Conservation (phyloP, 1,139 yeast species). For the Kodamaea anthophila region DNA sequence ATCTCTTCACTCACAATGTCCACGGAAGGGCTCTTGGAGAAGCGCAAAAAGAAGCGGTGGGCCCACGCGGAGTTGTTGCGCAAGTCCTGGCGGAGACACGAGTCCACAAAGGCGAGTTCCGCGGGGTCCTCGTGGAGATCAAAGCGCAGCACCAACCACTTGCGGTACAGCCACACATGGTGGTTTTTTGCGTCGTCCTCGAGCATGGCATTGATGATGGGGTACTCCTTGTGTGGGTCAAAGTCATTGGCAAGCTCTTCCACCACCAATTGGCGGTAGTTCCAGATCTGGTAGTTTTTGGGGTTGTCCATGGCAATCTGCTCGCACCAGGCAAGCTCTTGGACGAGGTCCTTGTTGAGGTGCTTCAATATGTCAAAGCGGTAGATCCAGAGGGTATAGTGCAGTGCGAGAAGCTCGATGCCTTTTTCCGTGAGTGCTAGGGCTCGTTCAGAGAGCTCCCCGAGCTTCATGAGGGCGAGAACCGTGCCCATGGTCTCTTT, state of each 20-base stretch:
- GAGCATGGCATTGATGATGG: slow-evolving; percentile 60
- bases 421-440: slow-evolving; percentile 57
- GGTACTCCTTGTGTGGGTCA: slow-evolving; percentile 50
- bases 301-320: slow-evolving; percentile 67
- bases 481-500: slow-evolving; percentile 52
- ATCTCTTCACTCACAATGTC: slow-evolving; percentile 28
- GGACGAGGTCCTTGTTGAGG: slow-evolving; percentile 26
- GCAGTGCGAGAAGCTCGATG: slow-evolving; percentile 74
- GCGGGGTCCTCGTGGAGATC: slow-evolving; percentile 33
- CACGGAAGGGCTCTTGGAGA: slow-evolving; percentile 17
- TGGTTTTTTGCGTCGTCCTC: slow-evolving; percentile 82
- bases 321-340: slow-evolving; percentile 59
- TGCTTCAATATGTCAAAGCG: slow-evolving; percentile 51
- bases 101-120: slow-evolving; percentile 53
- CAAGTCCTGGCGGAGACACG: slow-evolving; percentile 53
- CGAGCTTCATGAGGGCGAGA: slow-evolving; percentile 51
- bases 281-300: slow-evolving; percentile 96
- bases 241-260: slow-evolving; percentile 29
- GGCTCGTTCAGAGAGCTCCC: slow-evolving; percentile 70
- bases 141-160: slow-evolving; percentile 66
- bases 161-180: slow-evolving; percentile 91
- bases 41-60: slow-evolving; percentile 62
- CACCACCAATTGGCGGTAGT: slow-evolving; percentile 66
- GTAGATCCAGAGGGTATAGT: slow-evolving; percentile 87
- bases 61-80: slow-evolving; percentile 94